Evolutionary conservation across 495 filamentous ascomycete species (phyloP).

Genomic region (Xylaria flabelliformis): DNA sequence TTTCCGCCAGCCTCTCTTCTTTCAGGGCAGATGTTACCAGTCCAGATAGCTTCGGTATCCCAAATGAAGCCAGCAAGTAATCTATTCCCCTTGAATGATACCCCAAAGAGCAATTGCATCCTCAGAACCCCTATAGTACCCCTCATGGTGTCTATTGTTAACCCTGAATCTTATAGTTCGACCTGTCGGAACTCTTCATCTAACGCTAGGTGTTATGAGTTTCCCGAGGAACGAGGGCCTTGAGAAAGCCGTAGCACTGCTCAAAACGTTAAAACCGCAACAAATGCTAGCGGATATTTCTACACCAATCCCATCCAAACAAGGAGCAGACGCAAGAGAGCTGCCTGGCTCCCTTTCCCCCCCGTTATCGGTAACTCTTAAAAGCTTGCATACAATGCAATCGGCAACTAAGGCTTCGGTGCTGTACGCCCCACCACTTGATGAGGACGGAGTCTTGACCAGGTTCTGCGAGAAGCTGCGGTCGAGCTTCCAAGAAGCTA

Average conservation of each 20-base stretch:
- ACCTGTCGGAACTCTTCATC: constrained; percentile 80
- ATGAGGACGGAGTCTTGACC: constrained; percentile 61
- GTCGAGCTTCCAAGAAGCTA: constrained; percentile 65
- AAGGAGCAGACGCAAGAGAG: constrained; percentile 15
- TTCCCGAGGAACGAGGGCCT: constrained; percentile 63
- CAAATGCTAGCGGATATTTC: constrained; percentile 52
- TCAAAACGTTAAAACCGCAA: constrained; percentile 60
- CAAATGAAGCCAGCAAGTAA: constrained; percentile 56
- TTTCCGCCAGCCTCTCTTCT: constrained; percentile 62
- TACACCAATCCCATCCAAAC: constrained; percentile 24
- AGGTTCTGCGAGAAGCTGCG: constrained; percentile 69
- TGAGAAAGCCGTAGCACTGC: constrained; percentile 61
- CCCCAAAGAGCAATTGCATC: background rate
- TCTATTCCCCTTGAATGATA: background rate
- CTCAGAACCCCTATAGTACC: background rate
- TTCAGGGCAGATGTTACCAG: constrained; percentile 65
- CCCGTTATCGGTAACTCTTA: constrained; percentile 49
- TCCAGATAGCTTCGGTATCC: constrained; percentile 47
- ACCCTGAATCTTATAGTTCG: constrained; percentile 53
- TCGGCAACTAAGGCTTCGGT: constrained; percentile 44
- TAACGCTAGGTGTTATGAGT: constrained; percentile 89
- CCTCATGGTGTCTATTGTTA: background rate
- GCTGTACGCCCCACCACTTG: constrained; percentile 57
- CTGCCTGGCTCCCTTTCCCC: constrained; percentile 9
- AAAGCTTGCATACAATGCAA: constrained; percentile 58